Evolutionary conservation across 164 flowering plant species (phyloP).

Genomic region (Piper longum): DNA sequence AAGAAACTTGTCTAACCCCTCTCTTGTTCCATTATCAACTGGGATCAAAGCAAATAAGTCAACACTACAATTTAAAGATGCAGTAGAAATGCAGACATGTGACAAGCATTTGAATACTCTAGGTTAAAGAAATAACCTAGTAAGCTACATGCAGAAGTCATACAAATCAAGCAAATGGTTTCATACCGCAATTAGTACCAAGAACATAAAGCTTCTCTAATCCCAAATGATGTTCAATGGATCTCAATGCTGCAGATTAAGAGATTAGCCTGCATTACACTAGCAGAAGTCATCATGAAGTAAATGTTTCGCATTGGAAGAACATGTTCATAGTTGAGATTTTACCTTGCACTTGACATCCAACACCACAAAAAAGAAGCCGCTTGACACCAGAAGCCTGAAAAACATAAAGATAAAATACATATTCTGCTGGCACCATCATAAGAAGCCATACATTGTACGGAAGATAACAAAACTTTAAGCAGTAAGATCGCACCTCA

Average conservation of each 20-base stretch:
- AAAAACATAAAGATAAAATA: not conserved
- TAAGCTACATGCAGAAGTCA: not conserved
- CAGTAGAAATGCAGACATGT: too few species aligned
- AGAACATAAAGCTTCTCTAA: conserved; percentile 93
- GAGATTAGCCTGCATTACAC: conserved; percentile 75
- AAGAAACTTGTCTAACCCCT: conserved; percentile 88
- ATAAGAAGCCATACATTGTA: not conserved
- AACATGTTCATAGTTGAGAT: conserved; percentile 1
- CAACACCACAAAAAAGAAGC: conserved; percentile 97
- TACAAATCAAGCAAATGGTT: not conserved
- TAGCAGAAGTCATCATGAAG: conserved; percentile 41
- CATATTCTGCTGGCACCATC: not conserved
- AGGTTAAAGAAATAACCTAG: not conserved
- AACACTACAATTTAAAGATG: too few species aligned
- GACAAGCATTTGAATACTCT: not conserved
- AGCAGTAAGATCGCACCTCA: conserved; percentile 45
- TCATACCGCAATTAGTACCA: conserved; percentile 93
- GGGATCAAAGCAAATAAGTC: conserved; percentile 4
- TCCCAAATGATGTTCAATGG: conserved; percentile 79
- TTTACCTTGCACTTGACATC: conserved; percentile 96
- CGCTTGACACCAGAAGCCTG: conserved; percentile 97
- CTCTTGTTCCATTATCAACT: conserved; percentile 97
- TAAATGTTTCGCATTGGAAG: conserved; percentile 5
- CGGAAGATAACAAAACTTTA: not conserved
- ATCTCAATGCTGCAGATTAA: conserved; percentile 92